Percentiles rank a stretch among this genome's conserved stretches.
These are phyloP conservation scores for Phytophthora multivora DNA, from an alignment of 352 stramenopile species.

Conservation along the genomic window DNA sequence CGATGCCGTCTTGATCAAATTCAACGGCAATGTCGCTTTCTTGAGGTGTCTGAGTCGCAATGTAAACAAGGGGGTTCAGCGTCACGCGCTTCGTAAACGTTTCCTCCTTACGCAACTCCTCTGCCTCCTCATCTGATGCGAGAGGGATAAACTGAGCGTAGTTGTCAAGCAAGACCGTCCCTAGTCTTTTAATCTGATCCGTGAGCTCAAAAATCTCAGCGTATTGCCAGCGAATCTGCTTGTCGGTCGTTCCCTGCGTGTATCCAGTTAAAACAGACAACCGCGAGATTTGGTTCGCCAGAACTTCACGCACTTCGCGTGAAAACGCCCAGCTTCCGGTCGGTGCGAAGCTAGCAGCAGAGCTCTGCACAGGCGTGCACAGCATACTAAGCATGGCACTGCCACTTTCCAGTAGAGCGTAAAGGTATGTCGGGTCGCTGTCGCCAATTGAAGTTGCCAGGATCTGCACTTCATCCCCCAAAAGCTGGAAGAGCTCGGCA, in stretches of 20 bases:
- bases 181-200: conserved; percentile 65
- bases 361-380: conserved; percentile 40
- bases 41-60: conserved; percentile 48
- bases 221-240: conserved; percentile 48
- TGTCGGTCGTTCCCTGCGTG: conserved; percentile 28
- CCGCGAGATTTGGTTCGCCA: conserved; percentile 67
- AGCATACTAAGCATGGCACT: conserved; percentile 78
- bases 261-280: conserved; percentile 62
- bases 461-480: conserved; percentile 64
- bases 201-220: conserved; percentile 73
- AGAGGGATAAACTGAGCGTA: conserved; percentile 59
- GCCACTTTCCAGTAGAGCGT: conserved; percentile 64
- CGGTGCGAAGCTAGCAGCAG: conserved; percentile 32
- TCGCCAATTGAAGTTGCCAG: conserved; percentile 61
- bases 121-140: conserved; percentile 43
- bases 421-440: conserved; percentile 63
- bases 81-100: conserved; percentile 62
- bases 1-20: conserved; percentile 37
- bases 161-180: conserved; percentile 52
- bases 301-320: conserved; percentile 56
- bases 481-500: conserved; percentile 59
- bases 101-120: conserved; percentile 67
- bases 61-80: conserved; percentile 75
- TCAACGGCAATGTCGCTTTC: conserved; percentile 28
- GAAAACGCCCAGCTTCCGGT: conserved; percentile 72